Percentiles rank a stretch among this genome's conserved stretches.
phyloP scores from a whole-genome alignment of 1,284 basidiomycete species.

The Neotropicomus parvogracilis region DNA sequence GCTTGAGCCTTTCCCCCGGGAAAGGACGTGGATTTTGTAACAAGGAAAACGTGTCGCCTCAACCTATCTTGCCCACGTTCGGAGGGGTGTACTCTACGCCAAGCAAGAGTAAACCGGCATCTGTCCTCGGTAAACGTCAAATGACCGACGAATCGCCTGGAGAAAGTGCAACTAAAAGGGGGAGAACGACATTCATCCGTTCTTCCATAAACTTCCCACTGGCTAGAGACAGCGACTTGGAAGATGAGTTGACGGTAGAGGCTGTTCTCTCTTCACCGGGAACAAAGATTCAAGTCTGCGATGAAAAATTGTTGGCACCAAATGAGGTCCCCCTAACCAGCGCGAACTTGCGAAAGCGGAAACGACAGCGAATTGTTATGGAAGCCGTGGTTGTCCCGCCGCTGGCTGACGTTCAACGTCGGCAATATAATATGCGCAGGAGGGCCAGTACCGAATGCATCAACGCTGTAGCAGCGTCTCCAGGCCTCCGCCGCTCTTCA shows the following conservation, averaged over 20 bases:
- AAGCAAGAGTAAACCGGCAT: slow-evolving; percentile 18
- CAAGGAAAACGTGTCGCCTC: slow-evolving; percentile 49
- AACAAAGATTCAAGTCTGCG: slow-evolving; percentile 8
- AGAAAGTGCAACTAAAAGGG: slow-evolving; percentile 34
- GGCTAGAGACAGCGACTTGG: slow-evolving; percentile 21
- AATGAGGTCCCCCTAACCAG: slow-evolving; percentile 7
- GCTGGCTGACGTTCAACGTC: slow-evolving; percentile 29
- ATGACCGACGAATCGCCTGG: slow-evolving; percentile 26
- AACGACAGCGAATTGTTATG: slow-evolving; percentile 48
- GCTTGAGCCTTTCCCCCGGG: slow-evolving; percentile 24
- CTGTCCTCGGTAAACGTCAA: slow-evolving; percentile 42
- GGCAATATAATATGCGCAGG: slow-evolving; percentile 19
- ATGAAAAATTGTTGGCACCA: not conserved
- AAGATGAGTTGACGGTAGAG: slow-evolving; percentile 32
- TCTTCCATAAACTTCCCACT: slow-evolving; percentile 27
- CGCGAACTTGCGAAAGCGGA: slow-evolving; percentile 31
- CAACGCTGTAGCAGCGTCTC: not conserved
- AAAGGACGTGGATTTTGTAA: slow-evolving; percentile 32
- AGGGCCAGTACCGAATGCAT: slow-evolving; percentile 21
- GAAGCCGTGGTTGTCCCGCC: slow-evolving; percentile 55
- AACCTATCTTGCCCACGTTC: slow-evolving; percentile 29
- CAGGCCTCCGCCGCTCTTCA: slow-evolving; percentile 26
- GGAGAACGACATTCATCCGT: slow-evolving; percentile 32
- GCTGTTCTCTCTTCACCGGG: slow-evolving; percentile 23
- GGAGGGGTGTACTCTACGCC: slow-evolving; percentile 36